Evolutionary conservation across 2,329 filamentous ascomycete species (phyloP), one percentile per base, ranked within the genome.

Genomic region (Dothiorella sarmentorum): DNA sequence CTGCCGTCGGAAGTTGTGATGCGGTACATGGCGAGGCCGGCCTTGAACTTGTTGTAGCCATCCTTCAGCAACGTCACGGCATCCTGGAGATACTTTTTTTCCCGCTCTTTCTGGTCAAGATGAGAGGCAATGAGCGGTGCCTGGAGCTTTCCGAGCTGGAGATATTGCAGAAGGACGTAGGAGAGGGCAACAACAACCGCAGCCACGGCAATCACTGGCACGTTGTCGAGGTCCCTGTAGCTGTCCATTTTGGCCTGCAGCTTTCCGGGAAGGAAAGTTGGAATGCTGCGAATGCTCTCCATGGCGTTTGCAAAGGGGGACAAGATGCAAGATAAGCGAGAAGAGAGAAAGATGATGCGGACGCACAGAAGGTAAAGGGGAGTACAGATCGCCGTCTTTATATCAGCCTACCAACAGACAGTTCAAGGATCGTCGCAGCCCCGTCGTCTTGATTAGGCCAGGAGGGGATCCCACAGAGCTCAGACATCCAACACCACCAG

Each of bases 201-300:
- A n/a, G 40, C 47, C 7, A 45, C 11, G 5, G 38, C 26, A 4
- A 45, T 29, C 26, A 45, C 7, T 2, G 38, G 38, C 9, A 47
- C 17, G 17, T 47, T 55, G 10, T 47, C 38, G 3, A 55, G 31
- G 20, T 55, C 43, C 17, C 55, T 40, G 29, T 57, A 57, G 24
- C 29, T n/a, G 11, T 26, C 43, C 27, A 57, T 47, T n/a, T 26
- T 57, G 22, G 43, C 40, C 24, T 47, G 42, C 13, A 59, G 29
- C 11, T 38, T 44, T 10, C 33, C 47, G 11, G 57, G 57, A 2
- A 59, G 33, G 22, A 59, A 45, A 4, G 49, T 59, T 5, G 56
- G 56, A 11, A 58, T 35, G 37, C 42, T 58, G 37, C 44, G 56
- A 4, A 58, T 24, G 44, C 33, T 58, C 37, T 58, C 56, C 56